Evolutionary conservation across 1,139 yeast species (phyloP).

Genomic region (Scheffersomyces segobiensis): DNA sequence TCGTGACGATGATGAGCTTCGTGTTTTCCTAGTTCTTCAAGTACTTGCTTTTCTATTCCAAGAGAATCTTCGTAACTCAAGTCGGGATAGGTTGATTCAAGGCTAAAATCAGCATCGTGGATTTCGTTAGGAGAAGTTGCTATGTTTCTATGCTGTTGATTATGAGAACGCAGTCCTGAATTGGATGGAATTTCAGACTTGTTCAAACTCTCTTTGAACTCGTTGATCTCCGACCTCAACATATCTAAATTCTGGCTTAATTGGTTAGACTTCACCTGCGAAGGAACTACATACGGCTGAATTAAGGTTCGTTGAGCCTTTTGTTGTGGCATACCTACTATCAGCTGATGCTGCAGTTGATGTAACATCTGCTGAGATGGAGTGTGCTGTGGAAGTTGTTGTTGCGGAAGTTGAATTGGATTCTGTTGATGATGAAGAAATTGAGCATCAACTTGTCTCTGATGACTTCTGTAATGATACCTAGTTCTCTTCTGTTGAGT

Average conservation of each 20-base stretch:
- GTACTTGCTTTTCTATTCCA: conserved; percentile 35
- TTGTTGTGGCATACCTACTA: background rate
- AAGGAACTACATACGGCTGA: conserved; percentile 16
- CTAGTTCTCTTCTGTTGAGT: conserved; percentile 10
- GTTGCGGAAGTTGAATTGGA: conserved; percentile 4
- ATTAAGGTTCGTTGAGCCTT: conserved; percentile 9
- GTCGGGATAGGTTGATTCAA: conserved; percentile 43
- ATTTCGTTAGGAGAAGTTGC: conserved; percentile 8
- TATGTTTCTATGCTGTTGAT: background rate
- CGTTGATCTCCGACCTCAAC: conserved; percentile 46
- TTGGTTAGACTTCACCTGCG: conserved; percentile 29
- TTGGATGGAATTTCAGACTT: conserved; percentile 19
- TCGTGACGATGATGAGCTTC: background rate
- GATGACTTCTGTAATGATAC: conserved; percentile 17
- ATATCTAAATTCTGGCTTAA: conserved; percentile 46
- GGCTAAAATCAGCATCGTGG: conserved; percentile 35
- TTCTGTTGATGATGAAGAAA: conserved; percentile 2
- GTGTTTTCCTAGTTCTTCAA: conserved; percentile 12
- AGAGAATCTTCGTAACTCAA: conserved; percentile 43
- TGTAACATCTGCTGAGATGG: conserved; percentile 5
- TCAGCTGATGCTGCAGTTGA: conserved; percentile 4
- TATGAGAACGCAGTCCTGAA: background rate
- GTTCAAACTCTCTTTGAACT: conserved; percentile 46
- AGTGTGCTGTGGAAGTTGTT: conserved; percentile 8
- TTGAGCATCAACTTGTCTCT: conserved; percentile 3